Evolutionary conservation across 108 stramenopile species (phyloP), one percentile per base, ranked within the genome.

Genomic region (Schizochytrium sp.): DNA sequence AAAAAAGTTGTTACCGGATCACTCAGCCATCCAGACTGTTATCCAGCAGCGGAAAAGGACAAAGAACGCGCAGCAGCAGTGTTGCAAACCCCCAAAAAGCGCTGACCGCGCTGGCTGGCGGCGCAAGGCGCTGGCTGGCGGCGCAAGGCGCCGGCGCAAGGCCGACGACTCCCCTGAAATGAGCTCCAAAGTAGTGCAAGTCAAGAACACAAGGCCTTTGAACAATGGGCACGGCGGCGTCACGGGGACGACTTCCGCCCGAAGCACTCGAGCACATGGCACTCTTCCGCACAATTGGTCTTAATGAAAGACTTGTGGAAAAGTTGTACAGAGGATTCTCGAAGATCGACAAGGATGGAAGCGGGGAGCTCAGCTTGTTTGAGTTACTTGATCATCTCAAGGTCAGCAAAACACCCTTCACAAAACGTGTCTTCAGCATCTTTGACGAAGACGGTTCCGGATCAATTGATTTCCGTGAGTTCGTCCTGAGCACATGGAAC

Each of bases 401-500:
- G 5, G 44, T 88, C 6, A 12, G 57, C 5, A 57, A 21, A 8
- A 57, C 87, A 5, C 23, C 76, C 8, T 87, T 87, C 87, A 45
- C 60, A 5, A 28, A 58, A 18, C 44, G 89, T 0, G 87, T 63
- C 44, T 87, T 87, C 1, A 43, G n/a, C 5, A 53, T 60, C 5
- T 59, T 87, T 43, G 89, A 93, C 63, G 92, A 91, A 21, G 92
- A 93, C 58, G 89, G 48, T 2, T 87, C 58, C 51, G 93, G 93
- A 21, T 47, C 88, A 48, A 88, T 94, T 23, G 93, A 93, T 83
- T 94, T 94, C 45, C 57, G 92, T 44, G 94, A 94, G 58, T 94
- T 94, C 76, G 94, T 94, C 5, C 44, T 93, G 87, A 63, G 90
- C 18, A 41, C 92, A 14, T 94, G 94, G 94, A 93, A 93, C 48